A percentile compares a stretch with the other conserved stretches of the same genome.
phyloP scores from a whole-genome alignment of 495 filamentous ascomycete species.

The Aspergillus wentii region DNA sequence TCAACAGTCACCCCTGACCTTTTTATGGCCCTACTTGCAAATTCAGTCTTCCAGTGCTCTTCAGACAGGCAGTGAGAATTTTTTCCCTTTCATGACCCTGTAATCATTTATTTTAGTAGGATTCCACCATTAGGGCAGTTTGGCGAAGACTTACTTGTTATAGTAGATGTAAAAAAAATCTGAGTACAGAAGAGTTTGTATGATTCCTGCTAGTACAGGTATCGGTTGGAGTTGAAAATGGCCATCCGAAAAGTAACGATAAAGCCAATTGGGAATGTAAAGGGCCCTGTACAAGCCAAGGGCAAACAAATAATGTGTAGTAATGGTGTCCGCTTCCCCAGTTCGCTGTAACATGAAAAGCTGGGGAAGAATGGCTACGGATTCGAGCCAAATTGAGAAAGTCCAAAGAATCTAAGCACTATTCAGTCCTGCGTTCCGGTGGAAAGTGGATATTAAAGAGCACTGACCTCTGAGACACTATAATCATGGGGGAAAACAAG shows the following conservation, averaged over 20 bases:
- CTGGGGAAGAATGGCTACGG: conserved; percentile 93
- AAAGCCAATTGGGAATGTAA: conserved; percentile 99
- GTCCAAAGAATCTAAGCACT: conserved; percentile 78
- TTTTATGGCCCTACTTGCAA: background rate
- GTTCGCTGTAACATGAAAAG: conserved; percentile 97
- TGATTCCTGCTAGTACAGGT: conserved; percentile 76
- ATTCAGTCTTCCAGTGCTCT: background rate
- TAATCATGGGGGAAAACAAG: conserved; percentile 82
- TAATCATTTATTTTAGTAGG: conserved; percentile 5
- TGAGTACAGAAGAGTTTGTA: conserved; percentile 93
- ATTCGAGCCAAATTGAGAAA: conserved; percentile 96
- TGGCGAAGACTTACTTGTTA: conserved; percentile 60
- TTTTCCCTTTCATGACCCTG: conserved; percentile 80
- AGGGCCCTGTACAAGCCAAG: conserved; percentile 84
- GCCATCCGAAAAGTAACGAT: conserved; percentile 70
- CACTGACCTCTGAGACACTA: conserved; percentile 53
- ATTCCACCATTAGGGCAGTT: background rate
- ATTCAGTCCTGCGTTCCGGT: no score
- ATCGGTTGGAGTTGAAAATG: conserved; percentile 81
- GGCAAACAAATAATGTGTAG: conserved; percentile 97
- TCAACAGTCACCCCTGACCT: background rate
- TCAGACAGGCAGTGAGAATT: conserved; percentile 81
- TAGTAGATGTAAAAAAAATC: conserved; percentile 99
- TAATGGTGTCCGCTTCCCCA: conserved; percentile 96
- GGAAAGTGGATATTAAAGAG: no score